Base-by-base conservation (phyloP, 2,329 filamentous ascomycete species). In the Verticillium isaacii region DNA sequence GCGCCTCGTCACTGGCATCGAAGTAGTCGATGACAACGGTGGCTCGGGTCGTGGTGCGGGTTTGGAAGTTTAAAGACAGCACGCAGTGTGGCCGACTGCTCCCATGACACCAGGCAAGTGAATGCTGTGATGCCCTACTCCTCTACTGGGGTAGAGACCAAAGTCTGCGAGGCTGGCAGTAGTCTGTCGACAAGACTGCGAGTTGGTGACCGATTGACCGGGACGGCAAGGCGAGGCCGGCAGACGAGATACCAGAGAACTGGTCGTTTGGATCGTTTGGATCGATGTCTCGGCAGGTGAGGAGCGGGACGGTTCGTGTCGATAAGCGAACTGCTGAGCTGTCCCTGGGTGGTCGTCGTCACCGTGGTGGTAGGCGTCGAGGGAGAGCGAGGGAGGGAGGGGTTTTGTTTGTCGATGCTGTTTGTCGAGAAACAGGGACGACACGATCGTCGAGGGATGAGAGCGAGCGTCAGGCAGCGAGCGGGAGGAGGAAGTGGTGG, bases 381-480 rank as follows among this genome's bases (percentile, higher is more conserved):
- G 45, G 45, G 45, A 52, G 45, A 5, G 45, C 45, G 23, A 50
- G 41, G 41, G 41, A 19, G 45, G 23, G 45, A 17, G 37, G 37
- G 17, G 37, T 17, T 12, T 12, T 37, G 2, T 4, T 12, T 41
- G 37, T 6, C 17, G 2, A 3, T 41, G 14, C 14, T 17, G 37
- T 17, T 19, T 4, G 37, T 41, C 37, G 45, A 52, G 45, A 25
- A 19, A 52, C 45, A 12, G 45, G 45, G 19, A 52, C 45, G 4
- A 5, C n/a, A 52, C 71, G 60, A 57, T 52, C 8, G 45, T 23
- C 37, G 37, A 52, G 45, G 45, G n/a, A 52, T 9, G 3, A 12
- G 45, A 52, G n/a, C 17, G 19, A 19, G 19, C 23, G n/a, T 12
- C 19, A 12, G 19, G 19, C 19, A n/a, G 25, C 3, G 25, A 25